These are phyloP conservation scores for Vitis rotundifolia DNA, from an alignment of 164 flowering plant genomes.

Conservation along the genomic window DNA sequence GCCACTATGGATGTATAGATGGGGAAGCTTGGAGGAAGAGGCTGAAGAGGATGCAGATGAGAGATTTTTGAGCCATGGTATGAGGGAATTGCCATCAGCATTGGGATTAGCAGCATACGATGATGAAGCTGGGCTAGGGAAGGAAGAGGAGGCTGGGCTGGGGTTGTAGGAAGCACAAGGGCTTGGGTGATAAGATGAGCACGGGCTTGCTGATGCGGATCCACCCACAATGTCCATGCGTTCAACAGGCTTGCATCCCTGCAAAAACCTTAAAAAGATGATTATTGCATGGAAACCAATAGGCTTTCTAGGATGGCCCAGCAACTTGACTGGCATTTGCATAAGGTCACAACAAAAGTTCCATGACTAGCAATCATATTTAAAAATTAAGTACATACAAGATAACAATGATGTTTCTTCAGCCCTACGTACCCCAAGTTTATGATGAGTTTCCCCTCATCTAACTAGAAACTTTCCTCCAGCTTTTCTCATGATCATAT, in stretches of 20 bases:
- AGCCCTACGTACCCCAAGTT: neutral
- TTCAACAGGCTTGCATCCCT: constrained; percentile 84
- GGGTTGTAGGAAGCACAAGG: constrained; percentile 75
- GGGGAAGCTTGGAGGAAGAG: constrained; percentile 60
- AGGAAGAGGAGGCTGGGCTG: constrained; percentile 69
- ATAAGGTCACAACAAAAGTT: neutral
- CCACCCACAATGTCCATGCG: constrained; percentile 63
- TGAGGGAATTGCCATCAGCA: constrained; percentile 72
- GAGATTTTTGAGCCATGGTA: constrained; percentile 94
- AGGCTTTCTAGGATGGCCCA: neutral
- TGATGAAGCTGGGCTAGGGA: constrained; percentile 67
- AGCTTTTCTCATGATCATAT: neutral
- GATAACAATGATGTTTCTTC: neutral
- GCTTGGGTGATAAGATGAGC: constrained; percentile 78
- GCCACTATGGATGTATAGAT: constrained; percentile 70
- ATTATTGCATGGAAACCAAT: neutral
- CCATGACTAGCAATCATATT: neutral
- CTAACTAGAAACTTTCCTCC: neutral
- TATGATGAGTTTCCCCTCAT: neutral
- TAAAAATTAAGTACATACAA: neutral
- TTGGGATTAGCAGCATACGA: constrained; percentile 38
- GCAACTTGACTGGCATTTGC: neutral
- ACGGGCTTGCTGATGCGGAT: constrained; percentile 71
- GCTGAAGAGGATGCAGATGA: constrained; percentile 64
- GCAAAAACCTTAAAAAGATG: constrained; percentile 18